Conservation (phyloP, 495 filamentous ascomycete species). For the Hypoxylon intermedium region DNA sequence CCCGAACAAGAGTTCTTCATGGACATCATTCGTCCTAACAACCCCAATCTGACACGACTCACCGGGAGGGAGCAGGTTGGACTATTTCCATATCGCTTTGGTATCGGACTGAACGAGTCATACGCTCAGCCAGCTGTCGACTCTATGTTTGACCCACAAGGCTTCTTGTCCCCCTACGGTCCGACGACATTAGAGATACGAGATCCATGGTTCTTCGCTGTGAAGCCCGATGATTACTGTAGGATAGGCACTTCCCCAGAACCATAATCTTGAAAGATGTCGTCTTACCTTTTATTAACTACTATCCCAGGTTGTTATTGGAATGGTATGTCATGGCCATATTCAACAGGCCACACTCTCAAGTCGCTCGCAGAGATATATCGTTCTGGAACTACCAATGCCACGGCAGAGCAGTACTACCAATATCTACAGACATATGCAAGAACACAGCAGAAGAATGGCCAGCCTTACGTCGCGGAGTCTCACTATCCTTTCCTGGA, state of each 20-base stretch:
- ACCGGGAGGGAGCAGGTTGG: slow-evolving; percentile 53
- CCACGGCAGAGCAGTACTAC: slow-evolving; percentile 45
- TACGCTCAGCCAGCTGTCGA: slow-evolving; percentile 43
- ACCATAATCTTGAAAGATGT: background rate
- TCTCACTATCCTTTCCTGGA: slow-evolving; percentile 52
- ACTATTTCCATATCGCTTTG: slow-evolving; percentile 52
- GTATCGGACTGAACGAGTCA: slow-evolving; percentile 45
- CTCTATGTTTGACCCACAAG: slow-evolving; percentile 46
- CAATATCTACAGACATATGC: slow-evolving; percentile 51
- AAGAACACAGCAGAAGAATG: slow-evolving; percentile 52
- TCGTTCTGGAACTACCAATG: slow-evolving; percentile 40
- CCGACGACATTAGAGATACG: slow-evolving; percentile 54
- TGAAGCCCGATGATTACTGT: slow-evolving; percentile 51
- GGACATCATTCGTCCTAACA: slow-evolving; percentile 47
- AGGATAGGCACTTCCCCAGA: background rate
- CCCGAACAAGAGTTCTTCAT: slow-evolving; percentile 53
- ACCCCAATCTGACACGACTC: slow-evolving; percentile 46
- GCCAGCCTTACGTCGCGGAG: slow-evolving; percentile 53
- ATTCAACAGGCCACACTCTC: slow-evolving; percentile 48
- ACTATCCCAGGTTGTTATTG: slow-evolving; percentile 45
- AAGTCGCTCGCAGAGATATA: slow-evolving; percentile 48
- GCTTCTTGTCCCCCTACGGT: slow-evolving; percentile 51
- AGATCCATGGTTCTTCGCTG: slow-evolving; percentile 49
- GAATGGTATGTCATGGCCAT: slow-evolving; percentile 59
- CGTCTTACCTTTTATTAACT: slow-evolving; percentile 8